These are phyloP conservation scores for Neurospora sp. DNA, from an alignment of 495 filamentous ascomycete genomes.

Conservation along the genomic window DNA sequence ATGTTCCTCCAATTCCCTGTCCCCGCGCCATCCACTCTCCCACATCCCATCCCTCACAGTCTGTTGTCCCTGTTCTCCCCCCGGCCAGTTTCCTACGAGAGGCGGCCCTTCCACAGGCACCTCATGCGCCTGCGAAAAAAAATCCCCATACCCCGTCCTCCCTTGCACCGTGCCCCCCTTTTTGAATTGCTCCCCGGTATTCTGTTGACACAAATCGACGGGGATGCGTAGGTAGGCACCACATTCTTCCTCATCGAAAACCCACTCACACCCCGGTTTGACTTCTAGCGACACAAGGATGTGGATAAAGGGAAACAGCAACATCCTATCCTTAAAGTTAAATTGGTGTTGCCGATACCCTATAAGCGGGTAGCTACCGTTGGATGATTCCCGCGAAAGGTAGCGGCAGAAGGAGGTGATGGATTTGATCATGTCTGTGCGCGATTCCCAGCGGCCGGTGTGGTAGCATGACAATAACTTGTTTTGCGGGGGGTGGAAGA, in stretches of 20 bases:
- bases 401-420: background rate
- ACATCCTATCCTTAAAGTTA: background rate
- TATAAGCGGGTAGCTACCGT: accelerated
- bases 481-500: background rate
- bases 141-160: background rate
- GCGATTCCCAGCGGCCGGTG: too few relatives aligned
- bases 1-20: background rate
- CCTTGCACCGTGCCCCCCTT: background rate
- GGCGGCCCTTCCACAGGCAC: too few relatives aligned
- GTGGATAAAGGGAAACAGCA: background rate
- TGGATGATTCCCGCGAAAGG: background rate
- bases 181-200: background rate
- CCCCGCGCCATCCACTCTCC: background rate
- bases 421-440: background rate
- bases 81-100: too few relatives aligned
- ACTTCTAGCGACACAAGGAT: background rate
- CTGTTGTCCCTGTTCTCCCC: too few relatives aligned
- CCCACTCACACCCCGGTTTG: background rate
- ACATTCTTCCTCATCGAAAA: background rate
- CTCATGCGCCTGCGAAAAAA: background rate
- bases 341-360: background rate
- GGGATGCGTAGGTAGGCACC: background rate
- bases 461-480: background rate
- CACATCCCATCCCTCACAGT: background rate
- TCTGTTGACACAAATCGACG: background rate